Percentiles rank a stretch among this genome's conserved stretches.
Conservation (phyloP, 2,329 filamentous ascomycete species). For the Penicillium sp. region DNA sequence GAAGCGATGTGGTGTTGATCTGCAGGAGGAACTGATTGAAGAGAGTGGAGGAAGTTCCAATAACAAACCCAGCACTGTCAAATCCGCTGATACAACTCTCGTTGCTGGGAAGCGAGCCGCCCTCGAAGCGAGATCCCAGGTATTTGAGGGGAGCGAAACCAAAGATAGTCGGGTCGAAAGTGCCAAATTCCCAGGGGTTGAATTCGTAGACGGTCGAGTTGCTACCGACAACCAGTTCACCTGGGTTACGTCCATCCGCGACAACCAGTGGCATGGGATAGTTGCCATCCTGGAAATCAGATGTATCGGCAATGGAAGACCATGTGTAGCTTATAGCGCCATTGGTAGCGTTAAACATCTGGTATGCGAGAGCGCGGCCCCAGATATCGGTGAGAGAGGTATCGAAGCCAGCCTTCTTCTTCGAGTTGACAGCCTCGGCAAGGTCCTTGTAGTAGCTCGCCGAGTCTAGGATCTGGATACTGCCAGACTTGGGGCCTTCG, state of each 20-base stretch:
- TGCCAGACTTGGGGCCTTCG: constrained; percentile 32
- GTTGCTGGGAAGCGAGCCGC: constrained; percentile 58
- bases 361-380: constrained; percentile 81
- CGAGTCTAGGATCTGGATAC: constrained; percentile 49
- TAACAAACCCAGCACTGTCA: constrained; percentile 79
- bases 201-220: constrained; percentile 79
- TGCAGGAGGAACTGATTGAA: constrained; percentile 78
- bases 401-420: constrained; percentile 65
- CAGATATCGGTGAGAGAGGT: constrained; percentile 85
- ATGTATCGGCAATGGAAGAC: constrained; percentile 70
- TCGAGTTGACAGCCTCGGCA: constrained; percentile 59
- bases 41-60: constrained; percentile 81
- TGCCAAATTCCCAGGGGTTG: constrained; percentile 77
- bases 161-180: constrained; percentile 71
- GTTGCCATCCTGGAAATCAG: constrained; percentile 63
- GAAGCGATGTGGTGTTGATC: constrained; percentile 58
- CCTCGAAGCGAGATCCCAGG: constrained; percentile 71
- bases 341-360: constrained; percentile 74
- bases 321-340: constrained; percentile 79
- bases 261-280: constrained; percentile 75
- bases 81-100: constrained; percentile 73
- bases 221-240: constrained; percentile 61
- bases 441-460: constrained; percentile 66
- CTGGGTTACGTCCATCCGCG: constrained; percentile 66
- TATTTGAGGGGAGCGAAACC: constrained; percentile 72